These are phyloP conservation scores for Hirsutella minnesotensis DNA, from an alignment of 2,329 filamentous ascomycete genomes.

Conservation along the genomic window DNA sequence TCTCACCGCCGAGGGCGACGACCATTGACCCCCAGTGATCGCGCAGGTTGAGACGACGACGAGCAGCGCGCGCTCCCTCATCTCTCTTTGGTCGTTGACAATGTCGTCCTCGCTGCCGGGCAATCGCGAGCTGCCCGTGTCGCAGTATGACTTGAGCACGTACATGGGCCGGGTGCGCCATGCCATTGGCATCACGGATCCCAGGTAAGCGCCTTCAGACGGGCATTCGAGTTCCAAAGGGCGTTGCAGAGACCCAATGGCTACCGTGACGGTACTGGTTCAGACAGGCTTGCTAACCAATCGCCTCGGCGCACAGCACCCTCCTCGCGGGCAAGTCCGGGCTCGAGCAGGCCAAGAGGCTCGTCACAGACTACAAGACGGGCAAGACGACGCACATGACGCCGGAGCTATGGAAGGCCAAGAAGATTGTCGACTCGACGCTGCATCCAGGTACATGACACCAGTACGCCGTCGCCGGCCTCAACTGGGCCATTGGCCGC, in stretches of 20 bases:
- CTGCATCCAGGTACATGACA: constrained; percentile 71
- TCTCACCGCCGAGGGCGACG: neutral
- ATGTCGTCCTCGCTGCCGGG: constrained; percentile 59
- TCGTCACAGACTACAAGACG: constrained; percentile 78
- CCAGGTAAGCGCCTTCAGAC: constrained; percentile 56
- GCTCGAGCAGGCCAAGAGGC: constrained; percentile 73
- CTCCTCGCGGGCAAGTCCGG: constrained; percentile 67
- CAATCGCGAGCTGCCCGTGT: constrained; percentile 72
- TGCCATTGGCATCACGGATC: constrained; percentile 81
- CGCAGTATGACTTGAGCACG: constrained; percentile 82
- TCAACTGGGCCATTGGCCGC: too few species aligned
- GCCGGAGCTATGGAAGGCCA: constrained; percentile 83
- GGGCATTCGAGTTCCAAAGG: neutral
- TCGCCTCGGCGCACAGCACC: constrained; percentile 45
- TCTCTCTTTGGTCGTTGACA: constrained; percentile 3
- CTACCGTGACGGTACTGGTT: too few species aligned
- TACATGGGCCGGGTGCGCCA: constrained; percentile 94
- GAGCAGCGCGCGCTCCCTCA: constrained; percentile 2
- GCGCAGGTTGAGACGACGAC: too few species aligned
- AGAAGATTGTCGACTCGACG: constrained; percentile 95
- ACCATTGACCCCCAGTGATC: too few species aligned
- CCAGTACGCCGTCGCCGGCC: too few species aligned
- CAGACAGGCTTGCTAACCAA: neutral
- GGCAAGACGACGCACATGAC: constrained; percentile 73
- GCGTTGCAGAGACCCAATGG: too few species aligned